Evolutionary conservation across 2,329 filamentous ascomycete species (phyloP), one percentile per base, ranked within the genome.

Genomic region (Geosmithia morbida): DNA sequence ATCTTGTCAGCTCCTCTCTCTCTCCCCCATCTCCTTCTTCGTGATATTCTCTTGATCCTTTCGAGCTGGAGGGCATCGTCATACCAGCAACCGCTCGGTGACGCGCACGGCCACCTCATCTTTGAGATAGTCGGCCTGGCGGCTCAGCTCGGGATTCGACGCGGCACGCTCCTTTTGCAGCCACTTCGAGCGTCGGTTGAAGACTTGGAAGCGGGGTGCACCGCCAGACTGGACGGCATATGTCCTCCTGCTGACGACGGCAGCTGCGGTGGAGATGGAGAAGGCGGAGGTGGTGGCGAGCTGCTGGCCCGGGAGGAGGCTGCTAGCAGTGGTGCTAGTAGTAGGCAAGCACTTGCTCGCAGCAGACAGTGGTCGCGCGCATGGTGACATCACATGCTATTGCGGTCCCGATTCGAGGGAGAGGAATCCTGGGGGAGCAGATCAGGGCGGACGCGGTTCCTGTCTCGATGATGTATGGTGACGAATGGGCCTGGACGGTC

Each of bases 141-240:
- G 77, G 60, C 88, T 88, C 52, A 74, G 66, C 53, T 86, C 77
- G 10, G 75, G 68, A 59, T 90, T 71, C 43, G 71, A 61, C 1
- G 86, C 89, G 1, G 88, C 85, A 51, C 90, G 79, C 63, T 97
- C 88, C 63, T 87, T 94, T 62, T 98, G 92, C 45, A 92, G 68
- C 72, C 85, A 89, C 72, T 98, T 98, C 19, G 82, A 79, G 55
- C 77, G 77, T 51, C 81, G 78, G 66, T 94, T 94, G 77, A 98
- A 98, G 62, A 98, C 85, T 55, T 96, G 83, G 55, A 94, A 79
- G 39, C 81, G 79, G 22, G 88, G 85, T 41, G 79, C 78, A 50
- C 87, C 85, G 2, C 86, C 73, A 18, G 85, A 75, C 65, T 88
- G 83, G 49, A 86, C 77, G 46, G 90, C 89, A 66, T 92, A 95